Evolutionary conservation across 331 rosid genomes (phyloP), one percentile per base, ranked within the genome.

Genomic region (Ulmus americana): DNA sequence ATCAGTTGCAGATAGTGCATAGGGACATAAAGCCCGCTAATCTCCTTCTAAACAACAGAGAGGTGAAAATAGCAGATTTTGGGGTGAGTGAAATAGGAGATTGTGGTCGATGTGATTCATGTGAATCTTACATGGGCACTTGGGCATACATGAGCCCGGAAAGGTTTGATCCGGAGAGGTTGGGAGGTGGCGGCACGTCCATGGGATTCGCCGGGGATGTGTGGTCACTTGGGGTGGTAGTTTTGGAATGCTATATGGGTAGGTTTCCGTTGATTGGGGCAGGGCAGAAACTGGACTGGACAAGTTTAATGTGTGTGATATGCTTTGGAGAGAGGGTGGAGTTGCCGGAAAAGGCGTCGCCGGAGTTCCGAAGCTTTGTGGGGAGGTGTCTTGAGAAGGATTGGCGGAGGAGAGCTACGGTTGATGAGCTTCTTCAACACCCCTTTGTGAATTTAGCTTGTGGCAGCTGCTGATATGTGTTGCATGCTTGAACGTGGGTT

Each of bases 131-230:
- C n/a, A 72, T 54, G 6, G 91, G 95, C 2, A 88, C 89, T 0
- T 83, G 86, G 10, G 91, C 87, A 0, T 85, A 88, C 66, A 85
- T 83, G 95, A 85, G 95, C 39, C 91, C 95, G 0, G 95, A 88
- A 50, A 81, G 90, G 54, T 70, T 85, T 67, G 92, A 88, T 76
- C 86, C 79, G 0, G 83, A 83, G 61, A 73, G 76, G 12, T 85
- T 85, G 83, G 79, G 67, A 2, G 82, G 80, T 44, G 78, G 64
- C 22, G 45, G 71, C 55, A 80, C 40, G 7, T 72, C 35, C 35
- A 28, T 77, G 75, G 85, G 74, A 56, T 88, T 73, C 65, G 77
- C 80, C 7, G 90, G 90, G 2, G 85, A 88, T 49, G 84, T 85
- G 9, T 85, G 96, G 96, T 76, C 90, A 0, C 40, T 85, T 40